Base-by-base conservation (phyloP, 2,329 filamentous ascomycete species). In the Arthrobotrys iridis region DNA sequence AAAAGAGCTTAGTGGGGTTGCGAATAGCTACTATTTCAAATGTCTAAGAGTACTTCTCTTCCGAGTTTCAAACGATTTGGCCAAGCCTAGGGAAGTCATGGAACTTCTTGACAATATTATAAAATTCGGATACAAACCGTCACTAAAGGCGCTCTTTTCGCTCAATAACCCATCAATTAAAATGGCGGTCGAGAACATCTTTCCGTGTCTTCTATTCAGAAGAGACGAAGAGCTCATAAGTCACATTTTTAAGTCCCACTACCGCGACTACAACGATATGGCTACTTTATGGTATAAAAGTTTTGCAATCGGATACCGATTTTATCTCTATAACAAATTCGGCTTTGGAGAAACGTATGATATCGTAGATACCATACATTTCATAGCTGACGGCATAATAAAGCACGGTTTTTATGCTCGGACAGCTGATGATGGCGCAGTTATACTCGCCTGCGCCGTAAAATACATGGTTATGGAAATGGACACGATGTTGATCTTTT, bases 11-110 rank as follows among this genome's bases (percentile, higher is more conserved):
- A 52, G 50, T n/a, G 15, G 63, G 41, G 63, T 67, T 13, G 30
- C 40, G 4, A 43, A 28, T 18, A 58, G 40, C 20, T n/a, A 7
- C 15, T 67, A 67, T 30, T 67, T 58, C 24, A 59, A 67, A 20
- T 48, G 40, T 37, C 13, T 67, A 11, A 28, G 20, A 22, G n/a
- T 26, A 4, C 37, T 67, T 10, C 7, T 67, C 13, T 67, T 37
- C n/a, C 15, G 11, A 5, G 24, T 67, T 28, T 67, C 63, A 4
- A 67, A 67, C 37, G 37, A 59, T 5, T 18, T 67, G 11, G 15
- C 33, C 10, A 8, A 10, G 1, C 4, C 11, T 13, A 2, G 28
- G 2, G 22, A 48, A 15, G 22, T 41, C 4, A 22, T 30, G 4
- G 13, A 58, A 0, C 41, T 67, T 18, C 24, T 67, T 1, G 63